Conservation (phyloP, 441 rosid species). For the Syzygium syzygioides region DNA sequence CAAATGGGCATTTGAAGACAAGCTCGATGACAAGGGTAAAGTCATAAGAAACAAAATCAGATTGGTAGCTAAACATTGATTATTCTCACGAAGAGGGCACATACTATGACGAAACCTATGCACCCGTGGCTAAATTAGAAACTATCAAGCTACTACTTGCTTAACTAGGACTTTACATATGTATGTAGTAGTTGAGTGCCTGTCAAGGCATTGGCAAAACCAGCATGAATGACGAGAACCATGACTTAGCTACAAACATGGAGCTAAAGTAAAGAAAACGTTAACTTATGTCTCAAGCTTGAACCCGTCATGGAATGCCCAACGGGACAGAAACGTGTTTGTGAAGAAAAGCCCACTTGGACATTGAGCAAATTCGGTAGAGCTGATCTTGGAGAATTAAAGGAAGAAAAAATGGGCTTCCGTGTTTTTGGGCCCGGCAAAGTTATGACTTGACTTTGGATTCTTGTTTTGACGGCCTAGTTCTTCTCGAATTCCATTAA, state of each 20-base stretch:
- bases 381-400: not conserved
- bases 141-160: not conserved
- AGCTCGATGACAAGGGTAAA: not conserved
- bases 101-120: no score
- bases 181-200: not conserved
- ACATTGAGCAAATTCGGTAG: not conserved
- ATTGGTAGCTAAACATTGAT: no score
- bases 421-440: no score
- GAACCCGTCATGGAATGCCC: not conserved
- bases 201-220: not conserved
- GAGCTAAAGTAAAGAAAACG: not conserved
- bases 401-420: not conserved
- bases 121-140: rapidly evolving
- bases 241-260: not conserved
- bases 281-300: not conserved
- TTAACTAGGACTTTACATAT: not conserved
- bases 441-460: no score
- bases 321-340: not conserved
- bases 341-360: not conserved
- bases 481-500: no score
- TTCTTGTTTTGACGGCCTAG: no score
- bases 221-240: not conserved
- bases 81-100: no score
- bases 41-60: no score
- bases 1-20: not conserved